A percentile compares a stretch with the other conserved stretches of the same genome.
phyloP scores from a whole-genome alignment of 148 eudicot species.

The Silene uniflora region DNA sequence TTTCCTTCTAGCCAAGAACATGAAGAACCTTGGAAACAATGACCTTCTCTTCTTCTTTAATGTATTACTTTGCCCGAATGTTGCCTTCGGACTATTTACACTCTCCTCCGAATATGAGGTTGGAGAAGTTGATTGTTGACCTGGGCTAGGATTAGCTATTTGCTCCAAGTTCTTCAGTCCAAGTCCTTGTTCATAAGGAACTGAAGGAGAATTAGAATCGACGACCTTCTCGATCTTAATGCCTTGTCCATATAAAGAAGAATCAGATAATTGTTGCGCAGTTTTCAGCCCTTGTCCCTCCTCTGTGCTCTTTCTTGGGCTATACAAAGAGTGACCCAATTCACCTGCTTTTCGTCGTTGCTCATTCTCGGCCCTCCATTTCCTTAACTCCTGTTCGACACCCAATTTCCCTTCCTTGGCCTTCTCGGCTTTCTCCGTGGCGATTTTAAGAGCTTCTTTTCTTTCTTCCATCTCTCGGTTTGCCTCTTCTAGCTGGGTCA shows the following conservation, averaged over 20 bases:
- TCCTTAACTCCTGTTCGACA: constrained; percentile 80
- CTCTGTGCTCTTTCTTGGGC: constrained; percentile 48
- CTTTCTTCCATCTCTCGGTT: constrained; percentile 42
- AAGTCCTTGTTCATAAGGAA: constrained; percentile 34
- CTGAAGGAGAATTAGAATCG: constrained; percentile 28
- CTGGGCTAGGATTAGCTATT: constrained; percentile 14
- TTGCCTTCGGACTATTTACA: constrained; percentile 23
- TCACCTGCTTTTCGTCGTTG: constrained; percentile 65
- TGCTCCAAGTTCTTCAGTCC: constrained; percentile 37
- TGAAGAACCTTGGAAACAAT: constrained; percentile 36
- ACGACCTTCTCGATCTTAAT: constrained; percentile 33
- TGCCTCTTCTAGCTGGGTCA: constrained; percentile 61
- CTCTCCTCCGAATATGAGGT: constrained; percentile 12
- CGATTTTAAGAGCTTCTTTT: constrained; percentile 59
- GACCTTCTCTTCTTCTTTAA: constrained; percentile 35
- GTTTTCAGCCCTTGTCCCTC: constrained; percentile 32
- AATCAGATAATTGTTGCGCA: constrained; percentile 8
- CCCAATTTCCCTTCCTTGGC: constrained; percentile 83
- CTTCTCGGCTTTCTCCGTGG: constrained; percentile 62
- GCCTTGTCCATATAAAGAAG: constrained; percentile 25
- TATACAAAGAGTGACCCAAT: constrained; percentile 26
- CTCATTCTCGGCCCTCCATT: constrained; percentile 82
- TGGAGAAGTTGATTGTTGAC: constrained; percentile 19
- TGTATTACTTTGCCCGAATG: constrained; percentile 26
- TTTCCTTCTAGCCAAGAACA: constrained; percentile 37